Evolutionary conservation across 306 rosid genomes (phyloP), one percentile per base, ranked within the genome.

Genomic region (Prunus dulcis): DNA sequence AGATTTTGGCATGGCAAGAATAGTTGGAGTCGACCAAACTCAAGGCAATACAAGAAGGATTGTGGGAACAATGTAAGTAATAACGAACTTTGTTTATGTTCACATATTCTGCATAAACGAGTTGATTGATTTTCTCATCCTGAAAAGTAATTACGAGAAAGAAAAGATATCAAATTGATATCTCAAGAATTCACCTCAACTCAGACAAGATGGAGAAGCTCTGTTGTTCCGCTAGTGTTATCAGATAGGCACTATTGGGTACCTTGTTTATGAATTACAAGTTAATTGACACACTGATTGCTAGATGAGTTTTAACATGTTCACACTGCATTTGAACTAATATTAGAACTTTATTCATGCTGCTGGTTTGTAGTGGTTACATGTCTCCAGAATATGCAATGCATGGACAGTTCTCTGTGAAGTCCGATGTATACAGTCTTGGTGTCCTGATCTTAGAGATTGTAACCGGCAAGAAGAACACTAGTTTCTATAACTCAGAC

Each of bases 1-100:
- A 9, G 88, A 81, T 30, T 84, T 84, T 45, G 83, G 79, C 6
- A 74, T 67, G 79, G 83, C 80, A 25, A 74, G 80, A n/a, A 67
- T 75, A 7, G 68, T 80, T 56, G 27, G 46, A 60, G 50, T 61
- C 8, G 76, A 80, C 69, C 80, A 80, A 69, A 80, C 80, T 32
- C 83, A 69, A 50, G 83, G 25, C 34, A 51, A 19, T 23, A 80
- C 76, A 3, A 47, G 51, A 25, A 66, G 50, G 17, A 14, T 75
- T 25, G 76, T 80, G 8, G 79, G 80, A 14, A 80, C 76, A 11
- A 61, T 32, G 80, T 80, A 38, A 38, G 43, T 38, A 38, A 38
- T 6, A 19, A 12, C 22, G 12, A 23, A 43, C 3, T 28, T 69
- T 12, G n/a, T 10, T n/a, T 5, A 9, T 52, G 9, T 27, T 50